phyloP scores from a whole-genome alignment of 371 early-diverging fungal species.

The Mycotypha africana region DNA sequence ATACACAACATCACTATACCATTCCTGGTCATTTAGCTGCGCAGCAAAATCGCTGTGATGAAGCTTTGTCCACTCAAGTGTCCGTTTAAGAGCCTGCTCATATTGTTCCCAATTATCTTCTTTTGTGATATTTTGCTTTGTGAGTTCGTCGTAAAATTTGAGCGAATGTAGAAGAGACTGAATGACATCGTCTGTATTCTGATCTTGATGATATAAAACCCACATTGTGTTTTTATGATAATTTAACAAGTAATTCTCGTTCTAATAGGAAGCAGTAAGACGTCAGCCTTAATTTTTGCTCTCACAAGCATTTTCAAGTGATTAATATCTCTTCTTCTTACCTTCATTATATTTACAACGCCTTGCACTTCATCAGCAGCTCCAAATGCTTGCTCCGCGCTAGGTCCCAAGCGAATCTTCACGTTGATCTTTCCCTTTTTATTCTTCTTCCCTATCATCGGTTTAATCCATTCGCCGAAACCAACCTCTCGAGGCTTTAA shows the following conservation, averaged over 20 bases:
- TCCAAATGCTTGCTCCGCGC: slow-evolving; percentile 40
- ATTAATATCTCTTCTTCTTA: no score
- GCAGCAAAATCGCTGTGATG: slow-evolving; percentile 42
- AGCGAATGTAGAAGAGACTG: slow-evolving; percentile 56
- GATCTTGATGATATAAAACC: slow-evolving; percentile 51
- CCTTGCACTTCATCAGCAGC: slow-evolving; percentile 32
- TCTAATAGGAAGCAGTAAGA: slow-evolving; percentile 2
- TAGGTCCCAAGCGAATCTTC: slow-evolving; percentile 35
- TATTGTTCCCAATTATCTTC: slow-evolving; percentile 30
- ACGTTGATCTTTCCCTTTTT: slow-evolving; percentile 22
- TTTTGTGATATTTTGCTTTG: slow-evolving; percentile 14
- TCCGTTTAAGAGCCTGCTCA: slow-evolving; percentile 24
- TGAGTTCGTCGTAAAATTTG: slow-evolving; percentile 42
- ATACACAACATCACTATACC: slow-evolving; percentile 60
- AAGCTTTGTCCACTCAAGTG: slow-evolving; percentile 43
- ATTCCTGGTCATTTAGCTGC: slow-evolving; percentile 48
- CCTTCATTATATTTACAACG: slow-evolving; percentile 32
- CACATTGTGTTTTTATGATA: slow-evolving; percentile 39
- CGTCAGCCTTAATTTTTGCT: no score
- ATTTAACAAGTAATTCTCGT: slow-evolving; percentile 43
- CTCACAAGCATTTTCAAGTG: no score
- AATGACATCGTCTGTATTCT: slow-evolving; percentile 48
- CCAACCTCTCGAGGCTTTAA: slow-evolving; percentile 41
- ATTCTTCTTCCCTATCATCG: slow-evolving; percentile 15
- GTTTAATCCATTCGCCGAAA: slow-evolving; percentile 64